A percentile compares a stretch with the other conserved stretches of the same genome.
These are phyloP conservation scores for Metschnikowia cerradonensis DNA, from an alignment of 805 yeast species.

Conservation along the genomic window DNA sequence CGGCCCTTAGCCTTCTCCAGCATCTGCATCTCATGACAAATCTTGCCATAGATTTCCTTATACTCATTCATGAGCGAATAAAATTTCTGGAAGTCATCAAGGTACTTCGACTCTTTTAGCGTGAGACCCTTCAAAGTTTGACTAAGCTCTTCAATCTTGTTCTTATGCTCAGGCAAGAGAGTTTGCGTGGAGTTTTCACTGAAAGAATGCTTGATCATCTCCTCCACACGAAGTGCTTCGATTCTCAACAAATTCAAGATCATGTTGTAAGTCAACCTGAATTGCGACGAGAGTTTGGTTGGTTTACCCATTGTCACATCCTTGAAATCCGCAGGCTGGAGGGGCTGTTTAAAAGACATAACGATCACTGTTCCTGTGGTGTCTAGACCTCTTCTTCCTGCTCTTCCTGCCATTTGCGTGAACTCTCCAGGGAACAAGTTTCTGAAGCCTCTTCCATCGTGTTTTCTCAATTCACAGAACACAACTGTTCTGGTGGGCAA, in stretches of 20 bases:
- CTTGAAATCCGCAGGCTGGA: conserved; percentile 56
- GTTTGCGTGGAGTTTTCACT: conserved; percentile 87
- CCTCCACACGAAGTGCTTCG: conserved; percentile 95
- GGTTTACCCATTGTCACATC: conserved; percentile 86
- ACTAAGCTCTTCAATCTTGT: conserved; percentile 52
- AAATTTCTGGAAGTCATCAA: conserved; percentile 42
- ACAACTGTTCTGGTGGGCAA: conserved; percentile 96
- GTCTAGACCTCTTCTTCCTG: conserved; percentile 96
- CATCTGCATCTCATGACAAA: conserved; percentile 46
- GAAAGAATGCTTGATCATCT: conserved; percentile 94
- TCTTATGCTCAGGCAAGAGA: conserved; percentile 79
- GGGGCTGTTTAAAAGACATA: conserved; percentile 73
- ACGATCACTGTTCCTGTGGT: conserved; percentile 90
- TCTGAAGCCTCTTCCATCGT: conserved; percentile 83
- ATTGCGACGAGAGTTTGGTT: conserved; percentile 85
- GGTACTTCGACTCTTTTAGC: conserved; percentile 32
- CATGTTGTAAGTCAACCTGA: conserved; percentile 93
- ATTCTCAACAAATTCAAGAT: conserved; percentile 85
- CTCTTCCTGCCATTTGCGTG: conserved; percentile 98
- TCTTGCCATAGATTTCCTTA: conserved; percentile 39
- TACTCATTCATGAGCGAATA: conserved; percentile 45
- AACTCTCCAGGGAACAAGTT: conserved; percentile 91
- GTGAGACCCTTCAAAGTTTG: conserved; percentile 39
- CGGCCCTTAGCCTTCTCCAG: conserved; percentile 46
- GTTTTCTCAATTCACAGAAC: conserved; percentile 79